Base-by-base conservation (phyloP, 75 land plant species). In the Pinus taeda region DNA sequence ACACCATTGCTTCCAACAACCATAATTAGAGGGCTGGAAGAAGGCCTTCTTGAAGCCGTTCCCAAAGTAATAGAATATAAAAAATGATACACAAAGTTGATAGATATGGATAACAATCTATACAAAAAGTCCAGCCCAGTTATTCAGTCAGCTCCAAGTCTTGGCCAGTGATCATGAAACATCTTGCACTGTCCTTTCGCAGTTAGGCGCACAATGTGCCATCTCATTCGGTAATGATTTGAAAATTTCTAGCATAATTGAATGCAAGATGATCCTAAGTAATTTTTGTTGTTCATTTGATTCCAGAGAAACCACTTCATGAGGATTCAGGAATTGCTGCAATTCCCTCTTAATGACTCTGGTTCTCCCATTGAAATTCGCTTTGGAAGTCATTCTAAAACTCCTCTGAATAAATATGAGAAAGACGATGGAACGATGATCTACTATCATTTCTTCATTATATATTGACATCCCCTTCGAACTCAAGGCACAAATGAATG, bases 321-420 rank as follows among this genome's bases (percentile, higher is more conserved):
- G 36, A 66, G 70, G 42, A 66, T 66, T 30, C 42, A 11, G 58
- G 26, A 73, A 73, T 73, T 53, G 15, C 57, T 73, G 20, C 29
- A 22, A 73, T 73, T 73, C 20, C 14, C 29, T 4, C 18, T 73
- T 6, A 73, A 73, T 73, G 53, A 58, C 20, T 22, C 53, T 3
- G 20, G 20, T 53, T 53, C 57, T 73, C 2, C 15, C 18, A 0
- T 55, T 4, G 12, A 73, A 11, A 24, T 3, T 55, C 21, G 9
- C 58, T 73, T 73, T 49, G 2, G 15, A 53, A 73, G 8, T 73
- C 0, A 56, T n/a, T 56, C 74, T 58, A 14, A 57, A 73, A 55
- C 57, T 73, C 74, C 11, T 73, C 74, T 22, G 22, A 73, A 3
- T 73, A 26, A 73, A 73, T 2, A 59, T 17, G 60, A 20, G 15